Base-by-base conservation (phyloP, 768 basidiomycete genomes). In the Trametes cingulata region DNA sequence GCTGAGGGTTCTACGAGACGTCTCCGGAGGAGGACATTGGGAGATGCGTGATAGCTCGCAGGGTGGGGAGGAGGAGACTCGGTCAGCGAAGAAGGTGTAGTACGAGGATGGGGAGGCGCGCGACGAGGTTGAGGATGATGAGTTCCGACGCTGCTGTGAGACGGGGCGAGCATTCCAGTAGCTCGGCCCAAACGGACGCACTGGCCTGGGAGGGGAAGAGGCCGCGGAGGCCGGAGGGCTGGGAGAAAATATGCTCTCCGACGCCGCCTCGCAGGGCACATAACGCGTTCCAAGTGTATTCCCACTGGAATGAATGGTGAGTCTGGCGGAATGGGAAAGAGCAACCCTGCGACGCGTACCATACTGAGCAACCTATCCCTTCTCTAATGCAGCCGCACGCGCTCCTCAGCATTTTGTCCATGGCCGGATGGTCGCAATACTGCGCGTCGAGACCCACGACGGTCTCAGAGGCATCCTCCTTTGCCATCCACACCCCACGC, bases 311-410 rank as follows among this genome's bases (percentile, higher is more conserved):
- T 19, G 45, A 24, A 41, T 67, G 40, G 71, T 65, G 45, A 48
- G 50, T n/a, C 17, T 43, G 43, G 42, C n/a, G 15, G 13, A 25
- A 29, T n/a, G 15, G 25, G 37, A 33, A 17, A 49, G 15, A 42
- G 17, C 46, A 20, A 22, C 6, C 4, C 13, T 49, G 29, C 15
- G 20, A 72, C 50, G 39, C 79, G 67, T 52, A 79, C 84, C 85
- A 87, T 45, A 77, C 77, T 2, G 80, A 77, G 72, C 88, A 90
- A 19, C 85, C 88, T 10, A 90, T 76, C 6, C 86, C 87, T 70
- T 88, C 86, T 35, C 84, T 79, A 39, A 84, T 69, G 65, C 88
- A 90, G 14, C 87, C 86, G 64, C 88, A 90, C 2, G 82, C 73
- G 61, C 80, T 83, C 61, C 75, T 76, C 56, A 81, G 74, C 69